phyloP scores from a whole-genome alignment of 225 moss, liverwort and hornwort species.

The Straminergon stramineum region DNA sequence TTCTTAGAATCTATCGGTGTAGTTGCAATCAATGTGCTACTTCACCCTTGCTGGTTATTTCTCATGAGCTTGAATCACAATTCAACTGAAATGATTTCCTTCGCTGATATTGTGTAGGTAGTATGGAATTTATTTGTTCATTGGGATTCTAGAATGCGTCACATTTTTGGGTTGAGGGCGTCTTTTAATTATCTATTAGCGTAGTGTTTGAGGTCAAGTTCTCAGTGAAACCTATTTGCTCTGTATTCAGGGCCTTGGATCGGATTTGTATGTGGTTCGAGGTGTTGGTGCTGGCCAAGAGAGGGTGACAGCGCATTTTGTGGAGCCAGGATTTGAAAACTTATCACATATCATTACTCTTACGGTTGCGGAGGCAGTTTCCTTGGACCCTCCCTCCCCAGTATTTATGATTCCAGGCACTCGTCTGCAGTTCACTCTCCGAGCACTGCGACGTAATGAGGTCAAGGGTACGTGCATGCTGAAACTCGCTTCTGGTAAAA shows the following conservation, averaged over 20 bases:
- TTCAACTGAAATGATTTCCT: neutral
- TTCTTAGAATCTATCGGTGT: neutral
- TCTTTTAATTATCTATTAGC: neutral
- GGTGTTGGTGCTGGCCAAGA: conserved; percentile 88
- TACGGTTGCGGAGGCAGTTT: conserved; percentile 90
- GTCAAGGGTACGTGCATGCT: conserved; percentile 51
- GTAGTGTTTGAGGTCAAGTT: neutral
- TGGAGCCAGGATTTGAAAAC: conserved; percentile 75
- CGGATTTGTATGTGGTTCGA: conserved; percentile 89
- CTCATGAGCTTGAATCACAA: neutral
- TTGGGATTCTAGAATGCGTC: neutral
- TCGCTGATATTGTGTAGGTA: neutral
- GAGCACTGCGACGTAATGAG: conserved; percentile 75
- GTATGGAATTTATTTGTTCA: neutral
- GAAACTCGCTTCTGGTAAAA: neutral
- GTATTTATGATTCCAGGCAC: conserved; percentile 87
- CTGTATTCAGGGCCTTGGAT: conserved; percentile 65
- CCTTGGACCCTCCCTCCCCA: conserved; percentile 84
- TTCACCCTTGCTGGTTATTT: neutral
- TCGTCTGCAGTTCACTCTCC: conserved; percentile 68
- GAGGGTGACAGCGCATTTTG: conserved; percentile 70
- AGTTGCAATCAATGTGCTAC: neutral
- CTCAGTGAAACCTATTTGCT: neutral
- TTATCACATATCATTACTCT: conserved; percentile 71
- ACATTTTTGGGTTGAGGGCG: neutral